These are phyloP conservation scores for Phialophora macrospora DNA, from an alignment of 2,329 filamentous ascomycete genomes.

Conservation along the genomic window DNA sequence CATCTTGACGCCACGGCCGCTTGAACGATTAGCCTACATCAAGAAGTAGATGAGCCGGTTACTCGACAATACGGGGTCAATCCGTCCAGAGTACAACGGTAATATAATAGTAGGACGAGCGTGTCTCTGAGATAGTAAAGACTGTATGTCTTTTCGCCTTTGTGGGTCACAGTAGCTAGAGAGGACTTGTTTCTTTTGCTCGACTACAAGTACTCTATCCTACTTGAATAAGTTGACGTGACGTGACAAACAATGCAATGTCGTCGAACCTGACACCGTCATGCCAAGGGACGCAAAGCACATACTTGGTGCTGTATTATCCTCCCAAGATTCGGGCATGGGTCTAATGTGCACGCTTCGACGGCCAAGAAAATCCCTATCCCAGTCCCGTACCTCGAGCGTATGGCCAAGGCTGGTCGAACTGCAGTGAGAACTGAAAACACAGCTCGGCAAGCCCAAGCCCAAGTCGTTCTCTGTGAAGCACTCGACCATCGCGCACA, in stretches of 20 bases:
- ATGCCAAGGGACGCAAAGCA: background rate
- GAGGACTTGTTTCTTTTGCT: too few relatives aligned
- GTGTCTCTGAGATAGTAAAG: background rate
- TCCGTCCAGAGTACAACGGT: background rate
- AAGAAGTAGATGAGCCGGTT: background rate
- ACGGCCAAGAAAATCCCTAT: background rate
- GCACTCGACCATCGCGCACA: background rate
- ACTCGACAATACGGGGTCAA: background rate
- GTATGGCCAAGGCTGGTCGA: background rate
- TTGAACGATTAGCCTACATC: conserved; percentile 2
- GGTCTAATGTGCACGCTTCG: background rate
- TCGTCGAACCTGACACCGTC: too few relatives aligned
- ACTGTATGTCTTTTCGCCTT: too few relatives aligned
- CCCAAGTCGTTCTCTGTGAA: background rate
- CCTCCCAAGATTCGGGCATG: background rate
- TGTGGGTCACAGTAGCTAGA: too few relatives aligned
- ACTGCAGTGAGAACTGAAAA: background rate
- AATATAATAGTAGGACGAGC: background rate
- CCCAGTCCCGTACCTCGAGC: background rate
- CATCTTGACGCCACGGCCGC: background rate
- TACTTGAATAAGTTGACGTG: too few relatives aligned
- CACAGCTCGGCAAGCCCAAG: background rate
- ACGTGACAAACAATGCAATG: too few relatives aligned
- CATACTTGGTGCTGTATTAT: too few relatives aligned
- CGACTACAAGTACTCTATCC: too few relatives aligned